Conservation (phyloP, 441 rosid genomes). For the Erysimum cheiri region DNA sequence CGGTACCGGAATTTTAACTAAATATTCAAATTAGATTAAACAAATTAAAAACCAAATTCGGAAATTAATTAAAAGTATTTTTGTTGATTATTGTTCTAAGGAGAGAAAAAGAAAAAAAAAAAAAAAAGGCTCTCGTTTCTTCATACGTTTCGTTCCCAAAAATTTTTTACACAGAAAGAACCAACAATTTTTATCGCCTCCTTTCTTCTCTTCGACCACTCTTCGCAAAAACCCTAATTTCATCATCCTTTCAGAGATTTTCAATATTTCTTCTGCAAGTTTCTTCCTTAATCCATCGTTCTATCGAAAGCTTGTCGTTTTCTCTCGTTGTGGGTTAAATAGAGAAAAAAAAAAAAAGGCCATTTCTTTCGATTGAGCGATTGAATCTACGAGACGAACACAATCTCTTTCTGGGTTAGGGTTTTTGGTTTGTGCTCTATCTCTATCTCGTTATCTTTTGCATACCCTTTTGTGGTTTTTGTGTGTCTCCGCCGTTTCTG, state of each 20-base stretch:
- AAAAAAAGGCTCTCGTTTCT: slow-evolving; percentile 45
- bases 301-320: not conserved
- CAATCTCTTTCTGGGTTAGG: slow-evolving; percentile 42
- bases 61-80: not conserved
- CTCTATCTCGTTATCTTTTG: not conserved
- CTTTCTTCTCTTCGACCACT: slow-evolving; percentile 22
- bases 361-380: slow-evolving; percentile 50
- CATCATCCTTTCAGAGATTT: not conserved
- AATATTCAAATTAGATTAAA: not conserved
- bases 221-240: slow-evolving; percentile 60
- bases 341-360: slow-evolving; percentile 31
- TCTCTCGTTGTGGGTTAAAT: slow-evolving; percentile 16
- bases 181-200: slow-evolving; percentile 48
- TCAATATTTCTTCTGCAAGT: not conserved
- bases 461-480: not conserved
- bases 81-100: not conserved
- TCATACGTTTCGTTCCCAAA: slow-evolving; percentile 58
- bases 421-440: slow-evolving; percentile 36
- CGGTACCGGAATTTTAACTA: not conserved
- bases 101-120: slow-evolving; percentile 20
- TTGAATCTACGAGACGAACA: slow-evolving; percentile 31
- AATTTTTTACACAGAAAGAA: slow-evolving; percentile 15
- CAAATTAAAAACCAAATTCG: not conserved
- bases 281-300: slow-evolving; percentile 8
- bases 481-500: not conserved